Evolutionary conservation across 2,329 filamentous ascomycete species (phyloP), one percentile per base, ranked within the genome.

Genomic region (Davidsoniella australis): DNA sequence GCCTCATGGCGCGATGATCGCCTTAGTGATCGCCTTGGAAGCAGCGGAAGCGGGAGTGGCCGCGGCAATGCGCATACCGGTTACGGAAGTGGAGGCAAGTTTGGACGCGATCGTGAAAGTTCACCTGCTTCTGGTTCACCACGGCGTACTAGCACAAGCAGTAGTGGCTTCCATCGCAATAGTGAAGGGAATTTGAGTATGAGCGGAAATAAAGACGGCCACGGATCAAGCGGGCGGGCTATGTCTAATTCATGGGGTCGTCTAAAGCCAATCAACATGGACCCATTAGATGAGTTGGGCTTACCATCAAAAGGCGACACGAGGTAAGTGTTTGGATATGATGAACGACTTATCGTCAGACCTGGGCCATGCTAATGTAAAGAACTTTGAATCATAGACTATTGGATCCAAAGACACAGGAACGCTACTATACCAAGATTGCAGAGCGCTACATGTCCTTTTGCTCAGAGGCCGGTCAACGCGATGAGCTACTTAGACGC

Each of bases 271-370:
- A 73, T 80, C 53, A 76, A 81, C 41, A 68, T 78, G 51, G 87
- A 95, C 62, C 76, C 84, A 12, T 69, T 96, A 24, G 84, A 93
- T 57, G 74, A 71, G 53, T 82, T 93, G 56, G 88, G 89, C 1
- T 72, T 94, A 55, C 85, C 85, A 4, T 94, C 87, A 2, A 95
- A 94, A 61, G 89, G 89, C 47, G 89, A 96, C 63, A 83, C 73
- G 44, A 81, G 83, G 87, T 89, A 69, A 38, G 60, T 51, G 23
- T 29, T 33, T 43, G 1, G 20, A 33, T 18, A 9, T 9, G 2
- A 20, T 17, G 29, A 52, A 48, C 33, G 24, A 3, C 1, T 26
- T 4, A 38, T 16, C n/a, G 3, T 2, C 37, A 12, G 16, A 20
- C 41, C 29, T 41, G 36, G 14, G 20, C 7, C 16, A 39, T 41